A percentile compares a stretch with the other conserved stretches of the same genome.
Evolutionary conservation across 2,329 filamentous ascomycete genomes (phyloP).

Genomic region (Claviceps arundinis): DNA sequence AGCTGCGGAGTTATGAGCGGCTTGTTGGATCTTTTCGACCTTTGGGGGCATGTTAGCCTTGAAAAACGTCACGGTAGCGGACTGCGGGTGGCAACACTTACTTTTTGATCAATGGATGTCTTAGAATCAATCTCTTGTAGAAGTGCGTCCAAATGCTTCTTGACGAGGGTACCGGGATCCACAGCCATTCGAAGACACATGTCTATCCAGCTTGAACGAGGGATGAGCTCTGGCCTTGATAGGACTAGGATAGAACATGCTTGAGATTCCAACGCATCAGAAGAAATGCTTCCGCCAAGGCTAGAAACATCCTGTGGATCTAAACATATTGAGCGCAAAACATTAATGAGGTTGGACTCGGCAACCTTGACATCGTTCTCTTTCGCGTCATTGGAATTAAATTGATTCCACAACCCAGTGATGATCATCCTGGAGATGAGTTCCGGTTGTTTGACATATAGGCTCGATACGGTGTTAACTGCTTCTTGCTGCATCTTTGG

Average conservation of each 20-base stretch:
- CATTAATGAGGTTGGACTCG: conserved; percentile 47
- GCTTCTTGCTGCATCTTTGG: conserved; percentile 52
- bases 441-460: conserved; percentile 48
- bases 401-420: conserved; percentile 68
- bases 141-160: conserved; percentile 47
- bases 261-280: conserved; percentile 48
- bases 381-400: conserved; percentile 49
- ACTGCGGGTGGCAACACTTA: conserved; percentile 16
- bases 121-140: conserved; percentile 50
- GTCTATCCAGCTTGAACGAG: conserved; percentile 77
- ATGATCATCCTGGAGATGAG: conserved; percentile 51
- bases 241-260: conserved; percentile 68
- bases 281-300: conserved; percentile 28
- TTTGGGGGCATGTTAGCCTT: conserved; percentile 9
- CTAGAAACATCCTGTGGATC: conserved; percentile 35
- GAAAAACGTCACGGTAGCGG: neutral
- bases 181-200: conserved; percentile 65
- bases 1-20: conserved; percentile 73
- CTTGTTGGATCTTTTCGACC: conserved; percentile 38
- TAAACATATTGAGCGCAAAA: conserved; percentile 51
- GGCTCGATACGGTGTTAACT: conserved; percentile 43
- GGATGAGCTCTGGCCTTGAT: conserved; percentile 63
- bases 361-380: conserved; percentile 69
- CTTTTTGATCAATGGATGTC: conserved; percentile 38
- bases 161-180: conserved; percentile 70